Percentiles rank a stretch among this genome's conserved stretches.
These are phyloP conservation scores for Takashimella tepidaria DNA, from an alignment of 1,284 basidiomycete species.

Conservation along the genomic window DNA sequence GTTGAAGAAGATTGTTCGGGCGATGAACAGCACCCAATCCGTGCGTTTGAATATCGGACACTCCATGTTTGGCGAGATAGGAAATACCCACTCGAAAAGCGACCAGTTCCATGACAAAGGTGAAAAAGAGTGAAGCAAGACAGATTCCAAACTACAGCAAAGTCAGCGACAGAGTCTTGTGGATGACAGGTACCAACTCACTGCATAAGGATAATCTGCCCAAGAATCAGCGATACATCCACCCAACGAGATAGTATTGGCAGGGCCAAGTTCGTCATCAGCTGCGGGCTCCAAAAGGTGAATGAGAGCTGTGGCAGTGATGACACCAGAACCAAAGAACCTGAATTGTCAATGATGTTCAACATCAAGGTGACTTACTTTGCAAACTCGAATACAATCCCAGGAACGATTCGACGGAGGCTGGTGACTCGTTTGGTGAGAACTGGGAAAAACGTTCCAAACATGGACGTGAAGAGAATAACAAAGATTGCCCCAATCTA, in stretches of 20 bases:
- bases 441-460: conserved; percentile 48
- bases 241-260: conserved; percentile 8
- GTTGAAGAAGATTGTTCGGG: not conserved
- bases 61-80: conserved; percentile 11
- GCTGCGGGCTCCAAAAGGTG: conserved; percentile 46
- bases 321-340: conserved; percentile 42
- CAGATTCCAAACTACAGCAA: conserved; percentile 13
- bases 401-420: conserved; percentile 33
- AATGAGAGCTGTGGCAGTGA: conserved; percentile 52
- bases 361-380: conserved; percentile 26
- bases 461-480: conserved; percentile 38
- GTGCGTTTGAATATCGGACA: not conserved
- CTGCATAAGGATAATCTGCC: conserved; percentile 26
- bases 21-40: not conserved
- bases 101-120: conserved; percentile 19
- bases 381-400: conserved; percentile 45
- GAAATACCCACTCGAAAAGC: conserved; percentile 10
- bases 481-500: conserved; percentile 47
- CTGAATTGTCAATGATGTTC: not conserved
- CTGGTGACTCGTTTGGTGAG: conserved; percentile 33
- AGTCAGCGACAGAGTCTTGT: not conserved
- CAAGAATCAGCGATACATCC: conserved; percentile 22
- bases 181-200: conserved; percentile 15
- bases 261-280: conserved; percentile 24
- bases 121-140: conserved; percentile 18